phyloP scores from a whole-genome alignment of 192 early-diverging fungal genomes.

The Spinellus fusiger region DNA sequence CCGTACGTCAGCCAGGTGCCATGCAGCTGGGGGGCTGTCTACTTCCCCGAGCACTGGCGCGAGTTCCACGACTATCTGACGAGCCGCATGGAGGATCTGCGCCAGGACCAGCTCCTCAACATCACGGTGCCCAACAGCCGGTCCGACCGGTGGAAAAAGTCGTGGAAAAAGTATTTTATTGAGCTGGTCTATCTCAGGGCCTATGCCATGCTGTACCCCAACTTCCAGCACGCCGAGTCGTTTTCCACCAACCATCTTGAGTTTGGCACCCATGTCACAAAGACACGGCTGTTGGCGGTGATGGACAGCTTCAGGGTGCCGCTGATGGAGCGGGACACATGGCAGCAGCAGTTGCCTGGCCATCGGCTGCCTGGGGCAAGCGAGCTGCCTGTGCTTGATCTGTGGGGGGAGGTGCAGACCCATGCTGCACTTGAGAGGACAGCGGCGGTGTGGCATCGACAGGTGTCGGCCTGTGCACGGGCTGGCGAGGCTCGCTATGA shows the following conservation, averaged over 20 bases:
- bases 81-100: conserved; percentile 41
- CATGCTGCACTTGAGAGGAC: conserved; percentile 35
- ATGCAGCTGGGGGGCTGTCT: conserved; percentile 60
- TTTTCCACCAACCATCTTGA: conserved; percentile 61
- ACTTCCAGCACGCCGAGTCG: conserved; percentile 48
- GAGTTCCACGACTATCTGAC: conserved; percentile 53
- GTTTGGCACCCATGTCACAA: conserved; percentile 50
- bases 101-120: conserved; percentile 33
- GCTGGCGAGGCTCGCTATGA: conserved; percentile 14
- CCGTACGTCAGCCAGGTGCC: conserved; percentile 54
- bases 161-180: conserved; percentile 59
- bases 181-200: conserved; percentile 56
- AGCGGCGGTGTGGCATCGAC: conserved; percentile 33
- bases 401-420: conserved; percentile 48
- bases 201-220: conserved; percentile 59
- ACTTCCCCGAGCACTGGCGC: conserved; percentile 56
- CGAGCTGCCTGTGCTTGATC: conserved; percentile 44
- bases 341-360: conserved; percentile 42
- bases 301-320: conserved; percentile 49
- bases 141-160: conserved; percentile 54
- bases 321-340: conserved; percentile 45
- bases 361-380: conserved; percentile 39
- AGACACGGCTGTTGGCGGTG: conserved; percentile 23
- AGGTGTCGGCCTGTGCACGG: conserved; percentile 34
- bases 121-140: conserved; percentile 47